A percentile compares a stretch with the other conserved stretches of the same genome.
Conservation (phyloP, 2,329 filamentous ascomycete species). For the Verticillium dahliae region DNA sequence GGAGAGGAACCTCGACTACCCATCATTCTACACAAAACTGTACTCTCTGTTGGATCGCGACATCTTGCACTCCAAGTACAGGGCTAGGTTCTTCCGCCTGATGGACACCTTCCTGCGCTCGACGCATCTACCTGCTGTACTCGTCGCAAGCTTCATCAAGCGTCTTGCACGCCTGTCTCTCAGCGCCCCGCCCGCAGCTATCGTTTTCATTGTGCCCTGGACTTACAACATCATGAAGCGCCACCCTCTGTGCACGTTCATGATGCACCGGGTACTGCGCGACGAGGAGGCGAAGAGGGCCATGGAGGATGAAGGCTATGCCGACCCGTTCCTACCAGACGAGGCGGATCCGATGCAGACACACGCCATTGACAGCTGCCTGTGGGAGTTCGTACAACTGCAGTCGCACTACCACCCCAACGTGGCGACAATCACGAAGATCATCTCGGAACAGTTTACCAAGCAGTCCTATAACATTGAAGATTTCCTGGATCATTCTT, state of each 20-base stretch:
- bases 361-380: constrained; percentile 78
- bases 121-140: constrained; percentile 81
- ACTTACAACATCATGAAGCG: constrained; percentile 90
- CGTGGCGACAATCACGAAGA: constrained; percentile 86
- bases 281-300: constrained; percentile 50
- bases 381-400: constrained; percentile 91
- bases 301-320: constrained; percentile 52
- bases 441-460: constrained; percentile 94
- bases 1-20: constrained; percentile 92
- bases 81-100: constrained; percentile 87
- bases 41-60: constrained; percentile 86
- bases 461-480: constrained; percentile 94
- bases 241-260: constrained; percentile 88
- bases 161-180: constrained; percentile 77
- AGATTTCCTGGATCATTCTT: constrained; percentile 94
- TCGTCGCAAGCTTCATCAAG: constrained; percentile 96
- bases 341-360: constrained; percentile 83
- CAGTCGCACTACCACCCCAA: constrained; percentile 96
- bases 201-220: constrained; percentile 86
- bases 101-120: constrained; percentile 86
- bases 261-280: constrained; percentile 75
- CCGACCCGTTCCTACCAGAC: constrained; percentile 69
- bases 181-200: constrained; percentile 81
- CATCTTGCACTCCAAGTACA: constrained; percentile 87
- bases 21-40: constrained; percentile 85